Percentiles rank a stretch among this genome's conserved stretches.
These are phyloP conservation scores for Globisporangium alternatum DNA, from an alignment of 352 stramenopile species.

Conservation along the genomic window DNA sequence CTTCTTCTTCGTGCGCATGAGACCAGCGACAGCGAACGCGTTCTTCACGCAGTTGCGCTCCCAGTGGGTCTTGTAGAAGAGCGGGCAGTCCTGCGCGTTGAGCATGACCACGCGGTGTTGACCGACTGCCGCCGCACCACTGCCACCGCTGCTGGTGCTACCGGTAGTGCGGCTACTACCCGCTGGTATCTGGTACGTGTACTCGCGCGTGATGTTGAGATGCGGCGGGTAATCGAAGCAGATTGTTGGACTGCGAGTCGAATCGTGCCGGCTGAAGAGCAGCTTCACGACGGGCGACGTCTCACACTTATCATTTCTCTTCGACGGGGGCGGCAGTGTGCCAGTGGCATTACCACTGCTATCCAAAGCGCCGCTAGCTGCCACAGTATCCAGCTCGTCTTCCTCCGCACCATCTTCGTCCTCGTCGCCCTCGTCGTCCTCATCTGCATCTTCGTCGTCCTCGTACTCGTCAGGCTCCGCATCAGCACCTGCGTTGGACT, in stretches of 20 bases:
- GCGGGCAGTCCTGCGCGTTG: constrained; percentile 29
- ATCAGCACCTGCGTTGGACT: constrained; percentile 22
- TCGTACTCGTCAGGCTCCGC: constrained; percentile 22
- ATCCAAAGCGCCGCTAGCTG: not conserved
- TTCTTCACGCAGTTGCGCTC: constrained; percentile 93
- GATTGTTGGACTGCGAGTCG: constrained; percentile 57
- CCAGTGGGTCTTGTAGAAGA: constrained; percentile 88
- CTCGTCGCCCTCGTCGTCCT: constrained; percentile 44
- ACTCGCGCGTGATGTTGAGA: constrained; percentile 45
- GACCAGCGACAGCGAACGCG: constrained; percentile 72
- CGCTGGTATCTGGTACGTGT: constrained; percentile 11
- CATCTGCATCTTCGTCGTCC: constrained; percentile 40
- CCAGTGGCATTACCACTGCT: not conserved
- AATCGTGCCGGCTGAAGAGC: constrained; percentile 48
- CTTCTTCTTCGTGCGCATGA: constrained; percentile 62
- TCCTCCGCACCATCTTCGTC: constrained; percentile 32
- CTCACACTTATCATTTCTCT: constrained; percentile 31
- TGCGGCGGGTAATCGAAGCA: constrained; percentile 89
- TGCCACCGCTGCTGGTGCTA: not conserved
- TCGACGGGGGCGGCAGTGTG: constrained; percentile 9
- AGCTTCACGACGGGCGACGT: constrained; percentile 43
- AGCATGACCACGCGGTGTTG: constrained; percentile 33
- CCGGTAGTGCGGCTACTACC: not conserved
- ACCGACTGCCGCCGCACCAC: constrained; percentile 6
- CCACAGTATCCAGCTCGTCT: constrained; percentile 11